Evolutionary conservation across 768 basidiomycete genomes (phyloP).

Genomic region (Trametes gibbosa): DNA sequence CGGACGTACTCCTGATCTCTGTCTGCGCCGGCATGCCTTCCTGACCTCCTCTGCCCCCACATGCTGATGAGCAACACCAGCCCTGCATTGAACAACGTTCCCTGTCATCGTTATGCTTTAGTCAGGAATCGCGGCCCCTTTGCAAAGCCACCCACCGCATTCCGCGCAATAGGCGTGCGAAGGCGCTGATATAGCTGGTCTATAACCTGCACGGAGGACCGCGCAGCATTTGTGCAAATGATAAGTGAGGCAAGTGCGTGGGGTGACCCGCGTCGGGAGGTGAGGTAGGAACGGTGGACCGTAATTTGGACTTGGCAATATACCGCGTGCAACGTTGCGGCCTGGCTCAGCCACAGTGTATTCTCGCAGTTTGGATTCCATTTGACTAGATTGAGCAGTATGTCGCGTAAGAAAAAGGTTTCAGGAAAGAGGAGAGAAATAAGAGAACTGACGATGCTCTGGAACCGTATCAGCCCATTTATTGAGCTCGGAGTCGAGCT

Average conservation of each 20-base stretch:
- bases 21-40: constrained; percentile 29
- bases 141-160: constrained; percentile 1
- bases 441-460: constrained; percentile 46
- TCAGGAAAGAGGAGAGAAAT: background rate
- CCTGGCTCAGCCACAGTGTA: constrained; percentile 29
- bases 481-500: constrained; percentile 74
- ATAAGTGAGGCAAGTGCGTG: constrained; percentile 63
- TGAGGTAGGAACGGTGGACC: constrained; percentile 78
- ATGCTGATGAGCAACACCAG: constrained; percentile 49
- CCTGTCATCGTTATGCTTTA: constrained; percentile 6
- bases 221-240: constrained; percentile 81
- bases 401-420: constrained; percentile 23
- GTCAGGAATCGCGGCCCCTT: background rate
- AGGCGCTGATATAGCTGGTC: constrained; percentile 42
- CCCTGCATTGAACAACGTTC: constrained; percentile 38
- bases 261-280: constrained; percentile 48
- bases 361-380: constrained; percentile 36
- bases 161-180: background rate
- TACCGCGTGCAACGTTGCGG: constrained; percentile 34
- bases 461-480: constrained; percentile 77
- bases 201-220: constrained; percentile 68
- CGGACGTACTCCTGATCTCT: constrained; percentile 39
- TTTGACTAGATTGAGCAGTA: constrained; percentile 14
- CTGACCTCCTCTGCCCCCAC: constrained; percentile 39
- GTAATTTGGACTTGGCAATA: constrained; percentile 56